Conservation (phyloP, 805 yeast species). For the Wickerhamomyces bovis region DNA sequence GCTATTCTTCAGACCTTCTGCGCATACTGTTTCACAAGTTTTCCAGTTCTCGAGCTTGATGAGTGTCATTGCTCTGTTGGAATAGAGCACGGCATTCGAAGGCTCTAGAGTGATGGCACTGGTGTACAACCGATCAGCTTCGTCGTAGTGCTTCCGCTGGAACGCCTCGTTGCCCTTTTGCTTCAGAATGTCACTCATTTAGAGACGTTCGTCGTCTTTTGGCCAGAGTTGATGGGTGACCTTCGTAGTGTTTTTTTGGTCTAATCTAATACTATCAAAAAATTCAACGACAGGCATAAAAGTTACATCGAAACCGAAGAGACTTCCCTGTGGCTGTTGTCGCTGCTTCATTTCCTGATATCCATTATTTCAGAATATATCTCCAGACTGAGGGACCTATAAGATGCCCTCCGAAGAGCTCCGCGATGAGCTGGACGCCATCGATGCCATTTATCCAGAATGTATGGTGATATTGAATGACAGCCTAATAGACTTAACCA, state of each 20-base stretch:
- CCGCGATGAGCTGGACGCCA: constrained; percentile 70
- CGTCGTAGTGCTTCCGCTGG: constrained; percentile 33
- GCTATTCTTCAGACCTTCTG: constrained; percentile 36
- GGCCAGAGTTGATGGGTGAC: neutral
- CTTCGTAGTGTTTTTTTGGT: too few species aligned
- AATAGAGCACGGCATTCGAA: constrained; percentile 46
- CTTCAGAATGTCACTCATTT: constrained; percentile 26
- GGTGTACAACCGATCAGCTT: constrained; percentile 49
- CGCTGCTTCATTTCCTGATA: too few species aligned
- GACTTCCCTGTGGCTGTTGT: too few species aligned
- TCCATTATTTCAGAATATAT: too few species aligned
- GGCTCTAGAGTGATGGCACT: constrained; percentile 49
- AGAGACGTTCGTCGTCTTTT: neutral
- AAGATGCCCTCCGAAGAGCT: constrained; percentile 40
- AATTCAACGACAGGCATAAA: too few species aligned
- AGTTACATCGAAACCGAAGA: too few species aligned
- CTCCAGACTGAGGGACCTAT: neutral
- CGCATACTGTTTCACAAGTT: constrained; percentile 44
- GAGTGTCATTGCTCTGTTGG: constrained; percentile 68
- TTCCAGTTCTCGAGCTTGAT: constrained; percentile 44
- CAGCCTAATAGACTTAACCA: constrained; percentile 36
- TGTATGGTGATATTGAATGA: constrained; percentile 34
- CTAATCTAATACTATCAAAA: too few species aligned
- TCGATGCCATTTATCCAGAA: constrained; percentile 83
- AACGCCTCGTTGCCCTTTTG: constrained; percentile 50